Evolutionary conservation across 306 rosid genomes (phyloP).

Genomic region (Arachis stenosperma): DNA sequence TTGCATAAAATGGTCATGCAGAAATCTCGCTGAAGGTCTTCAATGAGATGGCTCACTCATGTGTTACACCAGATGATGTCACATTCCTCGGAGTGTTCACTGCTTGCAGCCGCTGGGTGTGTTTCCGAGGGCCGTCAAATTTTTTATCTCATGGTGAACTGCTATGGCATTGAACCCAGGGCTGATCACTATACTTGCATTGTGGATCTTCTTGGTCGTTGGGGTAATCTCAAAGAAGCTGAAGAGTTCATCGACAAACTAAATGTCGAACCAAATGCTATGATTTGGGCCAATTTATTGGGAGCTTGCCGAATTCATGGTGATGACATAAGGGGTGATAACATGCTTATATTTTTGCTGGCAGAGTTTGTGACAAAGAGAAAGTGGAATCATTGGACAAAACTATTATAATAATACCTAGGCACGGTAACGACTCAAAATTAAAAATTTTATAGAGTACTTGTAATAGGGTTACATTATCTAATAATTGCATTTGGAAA

Average conservation of each 20-base stretch:
- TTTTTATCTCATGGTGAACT: constrained; percentile 54
- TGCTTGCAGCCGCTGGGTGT: constrained; percentile 84
- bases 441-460: too few relatives aligned
- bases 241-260: constrained; percentile 58
- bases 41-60: constrained; percentile 55
- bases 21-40: constrained; percentile 61
- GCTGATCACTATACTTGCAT: constrained; percentile 72
- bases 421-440: too few relatives aligned
- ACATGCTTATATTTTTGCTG: too few relatives aligned
- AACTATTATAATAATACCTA: too few relatives aligned
- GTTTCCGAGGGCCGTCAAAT: constrained; percentile 68
- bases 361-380: too few relatives aligned
- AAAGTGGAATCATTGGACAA: too few relatives aligned
- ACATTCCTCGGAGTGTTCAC: constrained; percentile 88
- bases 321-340: constrained; percentile 79
- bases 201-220: constrained; percentile 81
- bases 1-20: constrained; percentile 81
- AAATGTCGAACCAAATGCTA: constrained; percentile 56
- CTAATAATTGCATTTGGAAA: too few relatives aligned
- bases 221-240: constrained; percentile 84
- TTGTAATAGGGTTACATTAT: too few relatives aligned
- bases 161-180: constrained; percentile 58
- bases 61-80: constrained; percentile 68
- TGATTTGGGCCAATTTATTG: constrained; percentile 75
- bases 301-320: constrained; percentile 88